Percentiles rank a stretch among this genome's conserved stretches.
Evolutionary conservation across 2,329 filamentous ascomycete species (phyloP).

Genomic region (Raffaelea ambrosiae): DNA sequence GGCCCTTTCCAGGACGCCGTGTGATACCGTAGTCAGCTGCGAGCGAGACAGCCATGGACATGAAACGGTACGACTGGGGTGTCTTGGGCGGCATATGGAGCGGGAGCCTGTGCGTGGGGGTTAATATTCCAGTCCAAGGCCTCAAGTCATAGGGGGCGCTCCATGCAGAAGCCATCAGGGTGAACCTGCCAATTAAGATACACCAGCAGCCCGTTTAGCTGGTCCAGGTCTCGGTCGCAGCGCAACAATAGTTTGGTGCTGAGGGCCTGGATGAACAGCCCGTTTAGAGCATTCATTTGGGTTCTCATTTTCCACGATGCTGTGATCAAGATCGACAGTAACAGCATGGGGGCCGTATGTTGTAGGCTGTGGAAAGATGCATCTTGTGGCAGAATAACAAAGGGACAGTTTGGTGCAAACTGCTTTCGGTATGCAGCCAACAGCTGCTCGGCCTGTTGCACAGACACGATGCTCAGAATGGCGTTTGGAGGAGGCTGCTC

Average conservation of each 20-base stretch:
- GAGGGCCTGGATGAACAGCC: background rate
- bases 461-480: too few relatives aligned
- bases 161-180: background rate
- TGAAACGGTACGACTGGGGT: conserved; percentile 1
- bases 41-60: conserved; percentile 3
- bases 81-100: background rate
- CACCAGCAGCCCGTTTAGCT: conserved; percentile 2
- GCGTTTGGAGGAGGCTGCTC: too few relatives aligned
- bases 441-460: background rate
- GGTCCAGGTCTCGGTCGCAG: conserved; percentile 1
- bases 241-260: background rate
- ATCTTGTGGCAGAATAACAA: conserved; percentile 1
- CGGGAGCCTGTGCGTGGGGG: background rate
- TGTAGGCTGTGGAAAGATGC: background rate
- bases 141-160: background rate
- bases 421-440: background rate
- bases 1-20: conserved; percentile 3
- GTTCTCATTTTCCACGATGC: background rate
- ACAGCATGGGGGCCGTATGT: background rate
- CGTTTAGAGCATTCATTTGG: background rate
- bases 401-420: background rate
- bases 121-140: background rate
- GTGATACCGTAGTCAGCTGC: conserved; percentile 6
- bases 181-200: conserved; percentile 2
- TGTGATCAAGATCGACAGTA: conserved; percentile 1